Evolutionary conservation across 2,329 filamentous ascomycete species (phyloP).

Genomic region (Neurospora crassa): DNA sequence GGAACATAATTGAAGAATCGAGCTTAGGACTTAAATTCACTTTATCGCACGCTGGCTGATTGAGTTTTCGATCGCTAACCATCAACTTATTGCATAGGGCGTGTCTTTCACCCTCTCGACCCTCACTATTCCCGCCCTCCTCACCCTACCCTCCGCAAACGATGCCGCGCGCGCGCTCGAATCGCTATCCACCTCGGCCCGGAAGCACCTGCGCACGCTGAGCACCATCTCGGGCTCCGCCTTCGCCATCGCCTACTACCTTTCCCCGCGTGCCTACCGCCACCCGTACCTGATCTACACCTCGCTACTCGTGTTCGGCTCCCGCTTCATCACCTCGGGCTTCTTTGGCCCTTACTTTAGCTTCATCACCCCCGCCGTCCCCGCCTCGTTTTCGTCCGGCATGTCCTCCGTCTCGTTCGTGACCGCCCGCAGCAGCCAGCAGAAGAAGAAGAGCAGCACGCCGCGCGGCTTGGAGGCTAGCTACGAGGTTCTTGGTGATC

Average conservation of each 20-base stretch:
- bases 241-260: conserved; percentile 65
- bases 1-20: background rate
- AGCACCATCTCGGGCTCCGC: conserved; percentile 59
- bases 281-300: conserved; percentile 92
- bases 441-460: conserved; percentile 12
- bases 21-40: background rate
- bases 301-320: conserved; percentile 55
- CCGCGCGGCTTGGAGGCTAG: conserved; percentile 52
- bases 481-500: conserved; percentile 52
- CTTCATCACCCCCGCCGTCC: conserved; percentile 13
- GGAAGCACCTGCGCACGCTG: conserved; percentile 56
- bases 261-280: conserved; percentile 64
- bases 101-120: conserved; percentile 76
- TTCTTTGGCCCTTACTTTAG: conserved; percentile 36
- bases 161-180: conserved; percentile 61
- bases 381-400: conserved; percentile 6
- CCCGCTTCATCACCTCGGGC: conserved; percentile 44
- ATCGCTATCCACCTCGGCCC: conserved; percentile 53
- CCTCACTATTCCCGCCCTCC: conserved; percentile 69
- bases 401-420: conserved; percentile 10
- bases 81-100: conserved; percentile 46
- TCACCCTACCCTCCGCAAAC: conserved; percentile 68
- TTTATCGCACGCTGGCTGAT: background rate
- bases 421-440: conserved; percentile 11
- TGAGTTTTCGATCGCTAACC: conserved; percentile 5